Base-by-base conservation (phyloP, 306 rosid species). In the Acmispon strigosus region DNA sequence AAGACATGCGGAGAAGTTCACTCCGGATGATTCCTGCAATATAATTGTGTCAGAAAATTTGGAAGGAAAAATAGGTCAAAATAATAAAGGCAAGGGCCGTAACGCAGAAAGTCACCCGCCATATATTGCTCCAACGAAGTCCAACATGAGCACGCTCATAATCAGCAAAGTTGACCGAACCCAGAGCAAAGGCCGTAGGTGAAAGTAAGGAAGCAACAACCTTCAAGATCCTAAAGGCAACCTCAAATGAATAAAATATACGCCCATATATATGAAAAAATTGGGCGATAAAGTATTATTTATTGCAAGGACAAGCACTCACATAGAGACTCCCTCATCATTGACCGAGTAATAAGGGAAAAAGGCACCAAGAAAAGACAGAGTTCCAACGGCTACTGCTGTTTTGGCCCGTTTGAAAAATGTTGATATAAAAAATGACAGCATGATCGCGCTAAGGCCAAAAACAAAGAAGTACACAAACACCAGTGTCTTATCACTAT, bases 81-180 rank as follows among this genome's bases (percentile, higher is more conserved):
- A 24, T 50, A 74, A 49, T 17, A 67, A 69, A 68, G 45, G 34
- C 43, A 53, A 70, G 45, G 10, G 45, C 39, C 51, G 29, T 76
- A 63, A 5, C 53, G 50, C 39, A 51, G 66, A 77, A 66, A 73
- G 76, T 70, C 76, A 86, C 98, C 78, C 89, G 83, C 98, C 98
- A 93, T 67, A 90, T 78, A 87, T 93, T 88, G 82, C 90, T 90
- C 98, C 98, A 93, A 32, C 96, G 96, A 76, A 93, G 97, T 70
- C 98, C 98, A 78, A 93, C 98, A 84, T 91, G 98, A 62, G 97
- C 98, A 64, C 96, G 96, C 84, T 93, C 98, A 78, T 93, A 93
- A 78, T 93, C 98, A 49, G 98, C 97, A 57, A 93, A 90, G 84
- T 90, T 93, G 71, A 93, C 58, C 15, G 98, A 93, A 58, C 98